Percentiles rank a stretch among this genome's conserved stretches.
phyloP scores from a whole-genome alignment of 805 yeast genomes.

The Cyberlindnera xylosilytica region DNA sequence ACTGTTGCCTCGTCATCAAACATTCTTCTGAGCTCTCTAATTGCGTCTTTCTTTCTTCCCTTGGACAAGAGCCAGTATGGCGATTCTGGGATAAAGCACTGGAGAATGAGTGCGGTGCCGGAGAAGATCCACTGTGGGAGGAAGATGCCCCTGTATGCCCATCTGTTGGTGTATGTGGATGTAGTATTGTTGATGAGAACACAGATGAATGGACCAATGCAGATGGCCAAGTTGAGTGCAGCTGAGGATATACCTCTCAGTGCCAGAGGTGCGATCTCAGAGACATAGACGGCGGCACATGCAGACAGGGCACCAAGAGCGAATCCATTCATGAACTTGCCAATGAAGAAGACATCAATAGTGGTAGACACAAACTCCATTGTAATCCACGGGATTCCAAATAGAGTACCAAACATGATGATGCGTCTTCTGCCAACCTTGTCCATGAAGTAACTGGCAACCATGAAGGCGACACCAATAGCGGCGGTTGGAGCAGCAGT shows the following conservation, averaged over 20 bases:
- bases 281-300: slow-evolving; percentile 34
- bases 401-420: slow-evolving; percentile 27
- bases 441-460: slow-evolving; percentile 28
- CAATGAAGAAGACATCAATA: slow-evolving; percentile 35
- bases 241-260: slow-evolving; percentile 33
- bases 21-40: slow-evolving; percentile 27
- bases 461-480: slow-evolving; percentile 28
- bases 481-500: slow-evolving; percentile 30
- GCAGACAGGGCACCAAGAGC: slow-evolving; percentile 37
- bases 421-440: slow-evolving; percentile 34
- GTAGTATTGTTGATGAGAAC: slow-evolving; percentile 29
- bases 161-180: slow-evolving; percentile 18
- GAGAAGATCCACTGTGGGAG: slow-evolving; percentile 23
- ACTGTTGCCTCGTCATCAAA: slow-evolving; percentile 18
- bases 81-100: slow-evolving; percentile 41
- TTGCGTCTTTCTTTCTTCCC: slow-evolving; percentile 34
- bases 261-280: slow-evolving; percentile 40
- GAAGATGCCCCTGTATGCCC: slow-evolving; percentile 37
- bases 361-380: slow-evolving; percentile 37
- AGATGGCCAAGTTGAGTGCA: slow-evolving; percentile 36
- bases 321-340: slow-evolving; percentile 19
- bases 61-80: slow-evolving; percentile 41
- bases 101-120: slow-evolving; percentile 27
- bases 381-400: slow-evolving; percentile 34
- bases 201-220: slow-evolving; percentile 38